Conservation (phyloP, 805 yeast species). For the Monosporozyma siamensis region DNA sequence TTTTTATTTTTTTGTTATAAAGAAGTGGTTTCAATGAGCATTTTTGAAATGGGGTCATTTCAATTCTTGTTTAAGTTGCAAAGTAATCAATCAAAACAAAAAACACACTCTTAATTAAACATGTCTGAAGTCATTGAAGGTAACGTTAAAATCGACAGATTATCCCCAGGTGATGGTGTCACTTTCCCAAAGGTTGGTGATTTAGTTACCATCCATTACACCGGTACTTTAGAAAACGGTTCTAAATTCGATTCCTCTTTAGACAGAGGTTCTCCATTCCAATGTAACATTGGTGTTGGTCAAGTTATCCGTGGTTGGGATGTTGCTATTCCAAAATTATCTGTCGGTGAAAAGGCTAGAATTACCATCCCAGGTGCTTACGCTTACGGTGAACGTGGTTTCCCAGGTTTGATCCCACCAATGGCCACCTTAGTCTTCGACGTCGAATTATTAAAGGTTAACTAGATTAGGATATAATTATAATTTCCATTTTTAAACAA, state of each 20-base stretch:
- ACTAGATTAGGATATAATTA: constrained; percentile 27
- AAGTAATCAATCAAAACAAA: not conserved
- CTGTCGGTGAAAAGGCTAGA: constrained; percentile 87
- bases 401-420: constrained; percentile 95
- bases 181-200: constrained; percentile 85
- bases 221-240: constrained; percentile 91
- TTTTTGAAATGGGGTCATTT: not conserved
- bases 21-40: no score
- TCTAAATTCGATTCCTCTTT: constrained; percentile 92
- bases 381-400: constrained; percentile 92
- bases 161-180: constrained; percentile 63
- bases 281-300: constrained; percentile 88
- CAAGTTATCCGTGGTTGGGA: constrained; percentile 98
- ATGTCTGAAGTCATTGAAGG: constrained; percentile 34
- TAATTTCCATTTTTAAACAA: no score
- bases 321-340: constrained; percentile 82
- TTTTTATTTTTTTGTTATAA: no score
- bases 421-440: constrained; percentile 87
- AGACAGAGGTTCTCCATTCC: constrained; percentile 93
- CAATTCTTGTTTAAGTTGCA: not conserved
- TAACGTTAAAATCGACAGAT: constrained; percentile 32
- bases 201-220: constrained; percentile 86
- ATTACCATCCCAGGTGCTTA: constrained; percentile 87
- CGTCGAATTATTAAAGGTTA: constrained; percentile 54
- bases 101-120: not conserved